Base-by-base conservation (phyloP, 805 yeast genomes). In the Lipomyces oligophaga region DNA sequence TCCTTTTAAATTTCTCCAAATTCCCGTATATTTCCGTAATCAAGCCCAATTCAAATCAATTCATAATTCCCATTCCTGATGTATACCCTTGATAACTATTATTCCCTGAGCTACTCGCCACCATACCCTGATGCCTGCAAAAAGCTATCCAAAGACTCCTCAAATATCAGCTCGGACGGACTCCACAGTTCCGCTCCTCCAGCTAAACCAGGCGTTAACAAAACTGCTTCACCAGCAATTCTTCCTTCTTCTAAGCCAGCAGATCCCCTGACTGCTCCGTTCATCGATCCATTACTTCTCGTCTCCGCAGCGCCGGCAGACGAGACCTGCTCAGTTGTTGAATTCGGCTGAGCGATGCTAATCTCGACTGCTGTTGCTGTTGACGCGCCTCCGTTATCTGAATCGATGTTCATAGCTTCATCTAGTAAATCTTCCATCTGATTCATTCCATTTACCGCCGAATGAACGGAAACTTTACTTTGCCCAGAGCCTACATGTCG, bases 161-260 rank as follows among this genome's bases (percentile, higher is more conserved):
- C 41, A 22, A 38, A 7, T 5, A 38, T 16, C 34, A 26, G 19
- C 40, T 37, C 40, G 11, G 41, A 38, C n/a, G 33, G 22, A 38
- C 32, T 26, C 41, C 41, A 38, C 34, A n/a, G 33, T 16, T 27
- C 16, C 24, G 21, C 41, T 5, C 21, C 21, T 6, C 34, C 13
- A 16, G 34, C 34, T 20, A 31, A 15, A 16, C 5, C 34, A 5
- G 37, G 30, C 8, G 30, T 26, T 13, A 13, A 10, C 30, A 26
- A 13, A 8, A 13, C 11, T 13, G 13, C 30, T 8, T 26, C 30
- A 26, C 30, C 30, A 8, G 8, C 11, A 8, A 8, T 13, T n/a
- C n/a, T n/a, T n/a, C n/a, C n/a, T n/a, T n/a, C n/a, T n/a, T n/a
- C n/a, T n/a, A n/a, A n/a, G n/a, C n/a, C n/a, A n/a, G n/a, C n/a